A percentile compares a stretch with the other conserved stretches of the same genome.
phyloP scores from a whole-genome alignment of 108 stramenopile genomes.

The Bacterosira constricta region DNA sequence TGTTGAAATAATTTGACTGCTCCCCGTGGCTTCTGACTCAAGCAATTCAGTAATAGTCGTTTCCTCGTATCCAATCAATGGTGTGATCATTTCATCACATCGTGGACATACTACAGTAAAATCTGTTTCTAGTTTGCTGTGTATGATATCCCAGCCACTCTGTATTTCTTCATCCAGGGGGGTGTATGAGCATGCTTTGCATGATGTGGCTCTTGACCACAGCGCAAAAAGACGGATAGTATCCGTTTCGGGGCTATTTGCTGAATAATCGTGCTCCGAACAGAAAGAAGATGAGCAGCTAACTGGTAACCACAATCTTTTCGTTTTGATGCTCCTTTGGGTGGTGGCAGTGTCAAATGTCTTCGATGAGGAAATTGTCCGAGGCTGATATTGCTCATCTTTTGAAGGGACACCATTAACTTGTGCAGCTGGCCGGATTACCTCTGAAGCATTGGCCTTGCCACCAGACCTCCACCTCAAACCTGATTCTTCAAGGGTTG shows the following conservation, averaged over 20 bases:
- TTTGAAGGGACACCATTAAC: slow-evolving; percentile 5
- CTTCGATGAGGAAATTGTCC: slow-evolving; percentile 24
- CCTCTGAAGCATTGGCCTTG: background rate
- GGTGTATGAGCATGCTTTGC: slow-evolving; percentile 71
- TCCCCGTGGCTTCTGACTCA: slow-evolving; percentile 2
- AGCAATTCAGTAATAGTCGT: slow-evolving; percentile 36
- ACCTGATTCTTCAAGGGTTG: slow-evolving; percentile 66
- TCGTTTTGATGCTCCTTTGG: slow-evolving; percentile 25
- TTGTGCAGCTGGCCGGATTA: background rate
- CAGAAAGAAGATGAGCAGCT: slow-evolving; percentile 73
- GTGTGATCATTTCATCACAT: slow-evolving; percentile 57
- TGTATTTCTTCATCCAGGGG: slow-evolving; percentile 90
- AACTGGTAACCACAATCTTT: slow-evolving; percentile 71
- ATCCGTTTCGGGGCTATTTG: background rate
- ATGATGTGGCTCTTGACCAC: slow-evolving; percentile 76
- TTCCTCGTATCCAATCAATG: slow-evolving; percentile 66
- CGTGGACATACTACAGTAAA: slow-evolving; percentile 70
- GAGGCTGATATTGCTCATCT: slow-evolving; percentile 6
- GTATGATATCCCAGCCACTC: slow-evolving; percentile 76
- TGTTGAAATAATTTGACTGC: background rate
- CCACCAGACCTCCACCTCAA: slow-evolving; percentile 62
- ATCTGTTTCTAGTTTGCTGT: slow-evolving; percentile 47
- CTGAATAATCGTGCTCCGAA: slow-evolving; percentile 12
- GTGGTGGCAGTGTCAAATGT: slow-evolving; percentile 43
- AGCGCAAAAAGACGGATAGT: slow-evolving; percentile 61